These are phyloP conservation scores for Yamadazyma membranifaciens DNA, from an alignment of 1,139 yeast genomes.

Conservation along the genomic window DNA sequence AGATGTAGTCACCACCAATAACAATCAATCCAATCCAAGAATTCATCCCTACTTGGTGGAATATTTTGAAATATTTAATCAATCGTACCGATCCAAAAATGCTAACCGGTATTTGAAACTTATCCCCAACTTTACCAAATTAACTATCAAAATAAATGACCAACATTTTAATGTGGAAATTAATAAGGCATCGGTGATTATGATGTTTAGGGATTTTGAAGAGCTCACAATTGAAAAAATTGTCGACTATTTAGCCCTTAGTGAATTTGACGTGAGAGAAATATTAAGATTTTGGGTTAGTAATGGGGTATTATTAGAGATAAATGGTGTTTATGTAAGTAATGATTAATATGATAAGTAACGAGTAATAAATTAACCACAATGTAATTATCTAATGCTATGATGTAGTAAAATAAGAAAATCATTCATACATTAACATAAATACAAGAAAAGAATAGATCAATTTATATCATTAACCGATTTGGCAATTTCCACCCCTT, in stretches of 20 bases:
- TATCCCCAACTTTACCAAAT: conserved; percentile 62
- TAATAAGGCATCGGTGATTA: conserved; percentile 65
- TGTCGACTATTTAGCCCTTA: conserved; percentile 30
- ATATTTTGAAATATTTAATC: conserved; percentile 42
- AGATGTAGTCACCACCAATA: conserved; percentile 22
- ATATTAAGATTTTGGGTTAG: conserved; percentile 58
- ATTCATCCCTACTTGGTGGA: conserved; percentile 44
- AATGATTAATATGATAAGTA: not conserved
- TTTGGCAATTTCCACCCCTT: conserved; percentile 27
- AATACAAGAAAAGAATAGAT: not conserved
- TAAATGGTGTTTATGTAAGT: conserved; percentile 15
- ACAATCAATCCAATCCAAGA: conserved; percentile 30
- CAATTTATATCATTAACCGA: conserved; percentile 22
- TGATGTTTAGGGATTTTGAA: conserved; percentile 44
- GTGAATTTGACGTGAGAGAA: conserved; percentile 33
- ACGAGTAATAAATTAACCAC: too few species aligned
- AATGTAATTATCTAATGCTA: not conserved
- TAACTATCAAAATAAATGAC: conserved; percentile 52
- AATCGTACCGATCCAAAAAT: conserved; percentile 41
- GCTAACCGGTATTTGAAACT: conserved; percentile 60
- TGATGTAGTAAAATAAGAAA: not conserved
- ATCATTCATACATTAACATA: too few species aligned
- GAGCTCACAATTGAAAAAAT: conserved; percentile 14
- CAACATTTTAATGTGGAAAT: conserved; percentile 56
- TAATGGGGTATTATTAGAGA: conserved; percentile 43